A percentile compares a stretch with the other conserved stretches of the same genome.
Evolutionary conservation across 306 rosid genomes (phyloP).

Genomic region (Vigna nakashimae): DNA sequence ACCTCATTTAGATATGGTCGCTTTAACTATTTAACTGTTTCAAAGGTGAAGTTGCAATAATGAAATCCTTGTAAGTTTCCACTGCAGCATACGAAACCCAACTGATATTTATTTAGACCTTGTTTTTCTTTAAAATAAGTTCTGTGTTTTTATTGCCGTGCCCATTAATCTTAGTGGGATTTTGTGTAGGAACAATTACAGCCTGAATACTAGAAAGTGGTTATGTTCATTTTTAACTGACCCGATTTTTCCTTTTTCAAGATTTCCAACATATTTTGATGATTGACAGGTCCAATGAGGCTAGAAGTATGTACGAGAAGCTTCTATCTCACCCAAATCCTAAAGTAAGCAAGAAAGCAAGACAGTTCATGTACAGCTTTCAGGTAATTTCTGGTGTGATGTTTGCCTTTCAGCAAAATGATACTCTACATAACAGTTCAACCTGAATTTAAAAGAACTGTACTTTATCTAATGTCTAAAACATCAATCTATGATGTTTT

Average conservation of each 20-base stretch:
- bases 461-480: conserved; percentile 22
- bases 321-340: conserved; percentile 81
- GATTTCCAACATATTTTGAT: conserved; percentile 32
- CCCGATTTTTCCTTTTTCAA: background rate
- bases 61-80: background rate
- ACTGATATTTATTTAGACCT: background rate
- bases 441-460: conserved; percentile 5
- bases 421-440: conserved; percentile 24
- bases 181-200: background rate
- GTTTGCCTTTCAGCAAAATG: conserved; percentile 11
- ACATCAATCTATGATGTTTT: conserved; percentile 2
- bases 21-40: background rate
- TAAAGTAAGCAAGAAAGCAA: conserved; percentile 82
- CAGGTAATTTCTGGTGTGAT: conserved; percentile 60
- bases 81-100: background rate
- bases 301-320: conserved; percentile 82
- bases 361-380: conserved; percentile 79
- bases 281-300: conserved; percentile 73
- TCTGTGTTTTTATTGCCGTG: background rate
- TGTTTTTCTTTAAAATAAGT: background rate
- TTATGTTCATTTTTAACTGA: conserved; percentile 16
- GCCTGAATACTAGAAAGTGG: conserved; percentile 29
- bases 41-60: background rate
- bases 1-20: background rate
- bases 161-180: background rate